Evolutionary conservation across 306 rosid species (phyloP), one percentile per base, ranked within the genome.

Genomic region (Cucurbita ficifolia): DNA sequence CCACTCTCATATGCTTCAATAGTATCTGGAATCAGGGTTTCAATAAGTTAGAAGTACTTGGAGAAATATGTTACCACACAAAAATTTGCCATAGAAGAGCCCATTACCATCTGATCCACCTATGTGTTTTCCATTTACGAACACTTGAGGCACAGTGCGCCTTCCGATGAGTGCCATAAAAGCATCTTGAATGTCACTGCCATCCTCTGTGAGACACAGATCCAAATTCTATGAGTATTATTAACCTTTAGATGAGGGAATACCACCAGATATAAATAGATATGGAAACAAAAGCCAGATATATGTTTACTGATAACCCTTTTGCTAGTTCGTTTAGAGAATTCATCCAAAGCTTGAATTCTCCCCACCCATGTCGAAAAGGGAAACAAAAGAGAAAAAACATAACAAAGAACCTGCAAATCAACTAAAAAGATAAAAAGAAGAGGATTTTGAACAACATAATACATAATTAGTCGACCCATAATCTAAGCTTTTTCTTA

Each of bases 111-210:
- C 98, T 39, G 98, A 93, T 19, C 97, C 98, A 59, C 98, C 98
- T 35, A 93, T 76, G 84, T 93, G 96, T 75, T 87, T 83, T 76
- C 94, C 97, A 57, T 87, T 76, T 49, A 90, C 82, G 78, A 90
- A 93, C 48, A 90, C 98, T 73, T 93, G 98, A 3, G 98, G 98
- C 51, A 93, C 98, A 21, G 98, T 90, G 39, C 94, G 96, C 88
- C 83, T 87, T 38, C 98, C 98, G 14, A 87, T 76, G 45, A 83
- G 78, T 79, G 83, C 83, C 17, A 64, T 43, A 78, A 90, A 43
- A 75, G 90, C 85, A 79, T 88, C 92, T 83, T 88, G 96, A 78
- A 93, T 87, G 56, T 82, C 67, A 1, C 79, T 54, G 24, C 98
- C 97, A 77, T 93, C 98, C 40, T 84, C 98, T 93, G 85, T 77